A percentile compares a stretch with the other conserved stretches of the same genome.
Evolutionary conservation across 2,329 filamentous ascomycete species (phyloP).

Genomic region (Fusarium poae): DNA sequence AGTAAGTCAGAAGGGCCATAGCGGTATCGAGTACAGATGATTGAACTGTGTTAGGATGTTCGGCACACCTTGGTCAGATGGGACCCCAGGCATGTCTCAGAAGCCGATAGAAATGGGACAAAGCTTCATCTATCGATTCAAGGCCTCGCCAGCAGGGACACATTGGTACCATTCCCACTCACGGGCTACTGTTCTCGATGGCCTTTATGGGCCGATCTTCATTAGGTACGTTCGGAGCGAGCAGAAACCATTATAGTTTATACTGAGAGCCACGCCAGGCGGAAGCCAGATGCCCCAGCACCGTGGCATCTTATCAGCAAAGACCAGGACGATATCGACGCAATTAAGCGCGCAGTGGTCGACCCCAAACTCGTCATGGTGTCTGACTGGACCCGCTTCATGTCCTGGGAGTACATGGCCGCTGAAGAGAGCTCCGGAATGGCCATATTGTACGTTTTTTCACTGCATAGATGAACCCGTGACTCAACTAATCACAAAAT

Average conservation of each 20-base stretch:
- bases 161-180: constrained; percentile 19
- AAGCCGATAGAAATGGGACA: constrained; percentile 15
- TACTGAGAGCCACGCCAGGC: background rate
- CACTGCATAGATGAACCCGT: accelerated
- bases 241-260: too few species aligned
- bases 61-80: constrained; percentile 18
- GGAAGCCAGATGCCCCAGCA: background rate
- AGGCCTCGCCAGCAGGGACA: constrained; percentile 5
- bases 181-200: constrained; percentile 11
- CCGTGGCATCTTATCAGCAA: constrained; percentile 14
- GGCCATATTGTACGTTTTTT: constrained; percentile 5
- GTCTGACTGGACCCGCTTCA: constrained; percentile 13
- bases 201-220: constrained; percentile 13
- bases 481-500: background rate
- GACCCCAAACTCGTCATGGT: constrained; percentile 9
- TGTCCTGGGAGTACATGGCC: constrained; percentile 19
- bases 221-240: background rate
- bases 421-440: constrained; percentile 13
- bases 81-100: constrained; percentile 9
- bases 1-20: background rate
- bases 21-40: background rate
- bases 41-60: constrained; percentile 1
- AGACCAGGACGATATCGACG: background rate
- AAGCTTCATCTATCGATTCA: constrained; percentile 18
- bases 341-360: background rate